phyloP scores from a whole-genome alignment of 257 asterid genomes.

The Nicotiana benthamiana region DNA sequence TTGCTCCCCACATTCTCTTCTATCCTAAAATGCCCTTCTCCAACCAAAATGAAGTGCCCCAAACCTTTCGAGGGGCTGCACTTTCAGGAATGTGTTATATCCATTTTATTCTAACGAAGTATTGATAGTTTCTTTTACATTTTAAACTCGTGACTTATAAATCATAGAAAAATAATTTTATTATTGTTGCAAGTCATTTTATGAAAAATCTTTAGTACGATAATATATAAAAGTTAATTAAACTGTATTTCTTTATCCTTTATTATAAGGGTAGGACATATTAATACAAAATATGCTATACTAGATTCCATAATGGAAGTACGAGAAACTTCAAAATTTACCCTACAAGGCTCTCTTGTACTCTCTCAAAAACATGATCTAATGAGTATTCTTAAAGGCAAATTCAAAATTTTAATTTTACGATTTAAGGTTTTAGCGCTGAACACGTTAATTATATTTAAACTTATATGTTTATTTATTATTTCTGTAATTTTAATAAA shows the following conservation, averaged over 20 bases:
- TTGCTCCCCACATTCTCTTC: constrained; percentile 13
- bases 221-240: background rate
- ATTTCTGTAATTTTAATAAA: too few relatives aligned
- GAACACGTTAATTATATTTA: too few relatives aligned
- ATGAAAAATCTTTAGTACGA: too few relatives aligned
- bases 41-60: too few relatives aligned
- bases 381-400: too few relatives aligned
- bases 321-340: background rate
- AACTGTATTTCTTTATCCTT: background rate
- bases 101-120: fast-evolving
- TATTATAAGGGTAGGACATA: background rate
- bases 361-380: background rate
- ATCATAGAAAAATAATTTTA: fast-evolving
- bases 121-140: fast-evolving
- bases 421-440: too few relatives aligned
- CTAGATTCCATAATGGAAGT: background rate
- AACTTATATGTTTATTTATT: too few relatives aligned
- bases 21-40: constrained; percentile 28
- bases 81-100: too few relatives aligned
- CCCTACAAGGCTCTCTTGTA: background rate
- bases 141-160: too few relatives aligned
- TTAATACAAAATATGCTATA: background rate
- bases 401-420: too few relatives aligned
- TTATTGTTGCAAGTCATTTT: too few relatives aligned
- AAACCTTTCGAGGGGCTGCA: too few relatives aligned